Evolutionary conservation across 305 asterid species (phyloP).

Genomic region (Lippia alba): DNA sequence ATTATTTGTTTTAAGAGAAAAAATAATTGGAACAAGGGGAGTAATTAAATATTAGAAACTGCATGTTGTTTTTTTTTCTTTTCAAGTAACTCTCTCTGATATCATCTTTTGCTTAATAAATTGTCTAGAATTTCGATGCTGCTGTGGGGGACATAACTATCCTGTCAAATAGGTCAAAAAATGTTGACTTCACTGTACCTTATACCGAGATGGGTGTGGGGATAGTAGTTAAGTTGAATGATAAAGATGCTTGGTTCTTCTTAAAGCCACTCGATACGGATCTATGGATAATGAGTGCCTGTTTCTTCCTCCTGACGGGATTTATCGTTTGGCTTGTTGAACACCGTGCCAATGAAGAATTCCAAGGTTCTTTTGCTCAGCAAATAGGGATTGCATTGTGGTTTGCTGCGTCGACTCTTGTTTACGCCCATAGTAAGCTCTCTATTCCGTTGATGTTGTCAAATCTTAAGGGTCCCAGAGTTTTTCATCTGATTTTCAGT

Average conservation of each 20-base stretch:
- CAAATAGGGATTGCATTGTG: conserved; percentile 46
- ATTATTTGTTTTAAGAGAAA: not conserved
- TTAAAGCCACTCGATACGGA: conserved; percentile 42
- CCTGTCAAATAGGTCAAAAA: conserved; percentile 39
- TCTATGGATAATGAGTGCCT: conserved; percentile 46
- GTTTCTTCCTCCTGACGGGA: conserved; percentile 38
- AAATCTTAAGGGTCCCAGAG: not conserved
- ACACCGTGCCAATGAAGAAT: conserved; percentile 41
- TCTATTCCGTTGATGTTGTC: not conserved
- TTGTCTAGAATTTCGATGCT: conserved; percentile 48
- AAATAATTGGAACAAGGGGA: not conserved
- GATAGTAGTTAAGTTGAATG: conserved; percentile 33
- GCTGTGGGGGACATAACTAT: conserved; percentile 55
- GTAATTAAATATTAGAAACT: conserved; percentile 3
- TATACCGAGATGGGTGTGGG: conserved; percentile 50
- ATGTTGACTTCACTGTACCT: conserved; percentile 52
- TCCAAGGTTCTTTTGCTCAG: conserved; percentile 38
- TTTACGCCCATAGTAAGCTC: conserved; percentile 54
- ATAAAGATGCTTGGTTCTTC: conserved; percentile 48
- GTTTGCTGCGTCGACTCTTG: conserved; percentile 51
- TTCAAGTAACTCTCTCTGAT: conserved; percentile 5
- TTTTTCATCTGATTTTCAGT: not conserved
- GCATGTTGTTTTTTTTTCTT: not conserved
- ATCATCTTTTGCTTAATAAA: conserved; percentile 11
- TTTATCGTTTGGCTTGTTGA: conserved; percentile 51